phyloP scores from a whole-genome alignment of 2,329 filamentous ascomycete species.

The Byssochlamys sp. region DNA sequence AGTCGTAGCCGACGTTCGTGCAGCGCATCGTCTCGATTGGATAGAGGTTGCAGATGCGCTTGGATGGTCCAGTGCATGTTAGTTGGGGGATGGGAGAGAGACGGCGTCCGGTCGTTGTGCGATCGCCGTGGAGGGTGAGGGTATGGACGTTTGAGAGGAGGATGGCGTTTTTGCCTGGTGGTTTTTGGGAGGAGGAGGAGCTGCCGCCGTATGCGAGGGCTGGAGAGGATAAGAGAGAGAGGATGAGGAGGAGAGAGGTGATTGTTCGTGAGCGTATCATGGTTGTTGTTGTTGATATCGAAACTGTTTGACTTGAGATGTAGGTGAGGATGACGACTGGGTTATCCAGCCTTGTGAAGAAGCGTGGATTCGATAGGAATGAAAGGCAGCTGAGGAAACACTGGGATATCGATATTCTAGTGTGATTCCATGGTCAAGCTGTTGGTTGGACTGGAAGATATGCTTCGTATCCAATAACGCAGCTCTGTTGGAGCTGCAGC shows the following conservation, averaged over 20 bases:
- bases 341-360: background rate
- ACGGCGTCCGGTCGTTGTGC: conserved; percentile 65
- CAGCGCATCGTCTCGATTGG: conserved; percentile 76
- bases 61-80: conserved; percentile 59
- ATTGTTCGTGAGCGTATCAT: background rate
- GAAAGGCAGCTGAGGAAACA: background rate
- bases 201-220: conserved; percentile 13
- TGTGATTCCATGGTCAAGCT: background rate
- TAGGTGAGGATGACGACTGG: background rate
- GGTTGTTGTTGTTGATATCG: background rate
- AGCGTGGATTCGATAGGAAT: background rate
- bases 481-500: background rate
- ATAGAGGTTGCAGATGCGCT: conserved; percentile 58
- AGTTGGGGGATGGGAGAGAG: conserved; percentile 69
- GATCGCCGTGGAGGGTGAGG: conserved; percentile 63
- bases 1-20: conserved; percentile 72
- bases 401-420: background rate
- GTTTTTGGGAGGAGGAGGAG: conserved; percentile 16
- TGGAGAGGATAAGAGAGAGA: conserved; percentile 9
- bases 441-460: background rate
- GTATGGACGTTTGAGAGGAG: conserved; percentile 60
- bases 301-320: background rate
- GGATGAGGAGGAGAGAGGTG: conserved; percentile 3
- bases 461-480: background rate
- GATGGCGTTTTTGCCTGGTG: conserved; percentile 41